Percentiles rank a stretch among this genome's conserved stretches.
Evolutionary conservation across 768 basidiomycete species (phyloP).

Genomic region (Tubosaeta brunneosetosa): DNA sequence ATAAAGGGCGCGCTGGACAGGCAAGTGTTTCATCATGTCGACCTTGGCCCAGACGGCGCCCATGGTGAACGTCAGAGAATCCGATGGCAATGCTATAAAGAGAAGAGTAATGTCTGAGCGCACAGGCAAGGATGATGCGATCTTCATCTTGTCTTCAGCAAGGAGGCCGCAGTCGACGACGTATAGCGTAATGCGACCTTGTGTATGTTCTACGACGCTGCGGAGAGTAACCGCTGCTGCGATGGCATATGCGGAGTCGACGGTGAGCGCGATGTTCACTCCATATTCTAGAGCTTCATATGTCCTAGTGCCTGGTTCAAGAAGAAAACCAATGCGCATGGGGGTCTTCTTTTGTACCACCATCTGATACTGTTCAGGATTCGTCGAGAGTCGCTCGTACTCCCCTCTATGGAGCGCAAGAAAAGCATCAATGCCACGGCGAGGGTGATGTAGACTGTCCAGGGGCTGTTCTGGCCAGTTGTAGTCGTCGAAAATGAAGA

Average conservation of each 20-base stretch:
- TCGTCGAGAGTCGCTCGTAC: slow-evolving; percentile 38
- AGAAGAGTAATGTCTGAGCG: slow-evolving; percentile 35
- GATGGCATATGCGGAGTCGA: slow-evolving; percentile 44
- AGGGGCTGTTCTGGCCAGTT: slow-evolving; percentile 46
- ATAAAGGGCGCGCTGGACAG: slow-evolving; percentile 48
- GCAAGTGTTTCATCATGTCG: slow-evolving; percentile 42
- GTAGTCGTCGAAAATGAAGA: slow-evolving; percentile 58
- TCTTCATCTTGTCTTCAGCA: slow-evolving; percentile 30
- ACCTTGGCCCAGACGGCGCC: slow-evolving; percentile 48
- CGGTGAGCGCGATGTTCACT: slow-evolving; percentile 43
- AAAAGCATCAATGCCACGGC: slow-evolving; percentile 53
- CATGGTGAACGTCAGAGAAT: slow-evolving; percentile 24
- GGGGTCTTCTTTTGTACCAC: slow-evolving; percentile 46
- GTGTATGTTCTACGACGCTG: slow-evolving; percentile 35
- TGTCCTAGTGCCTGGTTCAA: slow-evolving; percentile 2
- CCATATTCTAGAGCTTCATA: slow-evolving; percentile 38
- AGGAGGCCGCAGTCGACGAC: slow-evolving; percentile 45
- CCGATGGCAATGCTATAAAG: slow-evolving; percentile 37
- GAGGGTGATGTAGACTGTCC: slow-evolving; percentile 50
- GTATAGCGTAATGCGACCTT: slow-evolving; percentile 43
- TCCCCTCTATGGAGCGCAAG: slow-evolving; percentile 46
- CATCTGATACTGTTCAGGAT: slow-evolving; percentile 43
- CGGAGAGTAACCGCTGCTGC: slow-evolving; percentile 45
- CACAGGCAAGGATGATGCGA: slow-evolving; percentile 28
- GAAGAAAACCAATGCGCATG: slow-evolving; percentile 50